Conservation (phyloP, 805 yeast species). For the Kodamaea sagamina region DNA sequence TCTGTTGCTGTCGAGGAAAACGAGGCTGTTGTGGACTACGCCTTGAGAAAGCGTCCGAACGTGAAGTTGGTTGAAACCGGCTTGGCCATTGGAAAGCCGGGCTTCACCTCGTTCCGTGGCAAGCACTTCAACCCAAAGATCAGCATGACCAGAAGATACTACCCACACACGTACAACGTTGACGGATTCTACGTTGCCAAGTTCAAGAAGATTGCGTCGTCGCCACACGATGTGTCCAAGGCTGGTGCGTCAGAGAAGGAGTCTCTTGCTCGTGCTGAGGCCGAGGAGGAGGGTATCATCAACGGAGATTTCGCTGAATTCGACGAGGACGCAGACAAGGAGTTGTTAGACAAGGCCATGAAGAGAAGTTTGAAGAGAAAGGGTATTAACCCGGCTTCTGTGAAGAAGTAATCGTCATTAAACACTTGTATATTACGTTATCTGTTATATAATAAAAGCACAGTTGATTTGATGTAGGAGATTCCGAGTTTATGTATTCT, state of each 20-base stretch:
- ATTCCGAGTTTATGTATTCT: no score
- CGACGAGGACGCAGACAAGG: slow-evolving; percentile 73
- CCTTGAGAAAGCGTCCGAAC: slow-evolving; percentile 92
- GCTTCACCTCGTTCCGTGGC: slow-evolving; percentile 91
- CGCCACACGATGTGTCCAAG: slow-evolving; percentile 80
- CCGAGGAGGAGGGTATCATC: slow-evolving; percentile 77
- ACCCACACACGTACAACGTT: slow-evolving; percentile 97
- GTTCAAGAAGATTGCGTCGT: slow-evolving; percentile 85
- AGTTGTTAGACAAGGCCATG: slow-evolving; percentile 67
- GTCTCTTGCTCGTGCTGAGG: slow-evolving; percentile 75
- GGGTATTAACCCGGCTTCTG: slow-evolving; percentile 67
- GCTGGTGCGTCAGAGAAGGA: slow-evolving; percentile 91
- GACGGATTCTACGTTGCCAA: slow-evolving; percentile 99
- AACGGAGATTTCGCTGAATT: slow-evolving; percentile 84
- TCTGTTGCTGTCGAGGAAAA: slow-evolving; percentile 98
- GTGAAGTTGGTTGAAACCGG: slow-evolving; percentile 93
- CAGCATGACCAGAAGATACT: slow-evolving; percentile 86
- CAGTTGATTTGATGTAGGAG: no score
- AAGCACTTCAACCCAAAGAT: slow-evolving; percentile 80
- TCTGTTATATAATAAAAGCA: slow-evolving; percentile 3
- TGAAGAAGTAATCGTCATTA: slow-evolving; percentile 20
- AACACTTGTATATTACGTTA: slow-evolving; percentile 9
- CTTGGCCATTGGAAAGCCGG: slow-evolving; percentile 91
- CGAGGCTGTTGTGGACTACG: slow-evolving; percentile 98
- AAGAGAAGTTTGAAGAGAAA: slow-evolving; percentile 64